These are phyloP conservation scores for Chaetomiaceae sp. DNA, from an alignment of 2,329 filamentous ascomycete genomes.

Conservation along the genomic window DNA sequence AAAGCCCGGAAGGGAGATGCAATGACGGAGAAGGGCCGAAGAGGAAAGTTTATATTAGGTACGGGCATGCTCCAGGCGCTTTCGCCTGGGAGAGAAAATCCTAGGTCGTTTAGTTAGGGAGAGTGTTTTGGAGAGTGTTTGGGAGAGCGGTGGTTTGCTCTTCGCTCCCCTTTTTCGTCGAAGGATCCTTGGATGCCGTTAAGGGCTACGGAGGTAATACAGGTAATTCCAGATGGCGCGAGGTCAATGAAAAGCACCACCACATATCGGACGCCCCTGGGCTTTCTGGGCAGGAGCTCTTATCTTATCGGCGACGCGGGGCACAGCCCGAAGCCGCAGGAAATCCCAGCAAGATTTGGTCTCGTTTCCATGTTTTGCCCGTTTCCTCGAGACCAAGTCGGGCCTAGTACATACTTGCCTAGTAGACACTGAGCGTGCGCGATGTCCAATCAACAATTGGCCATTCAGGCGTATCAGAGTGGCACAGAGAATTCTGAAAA, in stretches of 20 bases:
- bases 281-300: conserved; percentile 22
- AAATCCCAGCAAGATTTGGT: neutral
- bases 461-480: neutral
- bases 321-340: conserved; percentile 17
- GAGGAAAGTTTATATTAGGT: conserved; percentile 15
- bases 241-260: conserved; percentile 5
- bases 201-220: neutral
- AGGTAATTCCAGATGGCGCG: neutral
- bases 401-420: neutral
- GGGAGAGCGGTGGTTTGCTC: neutral
- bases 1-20: conserved; percentile 23
- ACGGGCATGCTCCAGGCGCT: conserved; percentile 23
- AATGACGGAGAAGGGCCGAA: conserved; percentile 23
- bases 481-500: neutral
- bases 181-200: neutral
- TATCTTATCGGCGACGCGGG: conserved; percentile 30
- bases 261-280: neutral
- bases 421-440: neutral
- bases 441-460: conserved; percentile 3
- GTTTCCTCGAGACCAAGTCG: neutral
- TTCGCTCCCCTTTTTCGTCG: neutral
- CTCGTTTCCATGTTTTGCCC: too few species aligned
- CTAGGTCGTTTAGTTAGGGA: neutral
- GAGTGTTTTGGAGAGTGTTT: neutral
- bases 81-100: conserved; percentile 14